phyloP scores from a whole-genome alignment of 73 alveolate species.

The Breviolum minutum region DNA sequence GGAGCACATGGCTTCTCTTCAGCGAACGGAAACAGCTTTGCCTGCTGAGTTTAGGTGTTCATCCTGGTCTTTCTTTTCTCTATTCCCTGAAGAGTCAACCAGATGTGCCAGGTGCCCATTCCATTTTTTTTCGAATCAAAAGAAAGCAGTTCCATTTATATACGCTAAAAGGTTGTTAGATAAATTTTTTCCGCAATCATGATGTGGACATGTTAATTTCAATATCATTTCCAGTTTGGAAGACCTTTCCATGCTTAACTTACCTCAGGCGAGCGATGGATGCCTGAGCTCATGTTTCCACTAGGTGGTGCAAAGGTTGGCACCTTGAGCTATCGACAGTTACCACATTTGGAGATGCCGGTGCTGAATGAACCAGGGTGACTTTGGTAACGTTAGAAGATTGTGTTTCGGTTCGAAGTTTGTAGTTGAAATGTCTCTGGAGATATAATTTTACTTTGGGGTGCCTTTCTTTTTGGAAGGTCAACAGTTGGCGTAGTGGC shows the following conservation, averaged over 20 bases:
- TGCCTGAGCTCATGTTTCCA: neutral
- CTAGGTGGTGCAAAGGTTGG: neutral
- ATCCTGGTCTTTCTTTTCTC: slow-evolving; percentile 1
- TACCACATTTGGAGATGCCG: neutral
- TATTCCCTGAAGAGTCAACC: neutral
- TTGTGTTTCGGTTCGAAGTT: neutral
- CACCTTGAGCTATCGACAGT: neutral
- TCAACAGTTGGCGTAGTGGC: neutral
- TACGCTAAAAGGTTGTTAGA: neutral
- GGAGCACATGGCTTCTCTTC: neutral
- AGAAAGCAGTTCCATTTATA: neutral
- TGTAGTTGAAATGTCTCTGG: neutral
- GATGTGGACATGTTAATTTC: neutral
- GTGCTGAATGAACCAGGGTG: neutral
- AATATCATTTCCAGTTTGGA: neutral
- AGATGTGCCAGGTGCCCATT: neutral
- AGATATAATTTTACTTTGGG: neutral
- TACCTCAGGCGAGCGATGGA: neutral
- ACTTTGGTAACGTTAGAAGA: neutral
- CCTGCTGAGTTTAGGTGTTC: neutral
- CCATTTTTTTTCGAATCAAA: neutral
- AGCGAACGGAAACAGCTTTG: neutral
- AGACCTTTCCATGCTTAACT: neutral
- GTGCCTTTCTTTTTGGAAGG: neutral
- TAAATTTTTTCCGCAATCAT: neutral